phyloP scores from a whole-genome alignment of 805 yeast species.

The Priceomyces fermenticarens region DNA sequence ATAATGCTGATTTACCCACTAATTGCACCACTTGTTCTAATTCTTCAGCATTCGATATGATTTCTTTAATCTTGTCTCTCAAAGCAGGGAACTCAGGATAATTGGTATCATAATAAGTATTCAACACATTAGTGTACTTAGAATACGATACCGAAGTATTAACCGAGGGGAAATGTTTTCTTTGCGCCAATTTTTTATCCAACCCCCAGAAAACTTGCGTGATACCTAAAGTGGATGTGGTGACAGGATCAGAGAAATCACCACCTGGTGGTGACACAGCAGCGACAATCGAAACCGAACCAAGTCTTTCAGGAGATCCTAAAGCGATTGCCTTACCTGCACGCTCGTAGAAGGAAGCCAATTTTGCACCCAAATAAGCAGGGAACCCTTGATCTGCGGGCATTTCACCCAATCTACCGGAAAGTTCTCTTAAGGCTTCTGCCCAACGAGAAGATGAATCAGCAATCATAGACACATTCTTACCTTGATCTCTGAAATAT shows the following conservation, averaged over 20 bases:
- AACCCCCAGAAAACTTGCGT: constrained; percentile 99
- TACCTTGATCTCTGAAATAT: constrained; percentile 99
- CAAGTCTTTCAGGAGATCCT: constrained; percentile 95
- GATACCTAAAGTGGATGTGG: constrained; percentile 96
- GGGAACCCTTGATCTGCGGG: constrained; percentile 99
- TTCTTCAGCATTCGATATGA: constrained; percentile 95
- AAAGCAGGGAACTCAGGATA: constrained; percentile 89
- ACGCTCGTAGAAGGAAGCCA: constrained; percentile 98
- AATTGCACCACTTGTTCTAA: constrained; percentile 98
- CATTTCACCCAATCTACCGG: constrained; percentile 99
- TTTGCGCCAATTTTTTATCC: constrained; percentile 97
- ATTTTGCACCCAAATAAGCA: constrained; percentile 97
- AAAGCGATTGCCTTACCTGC: constrained; percentile 96
- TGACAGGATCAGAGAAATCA: constrained; percentile 99
- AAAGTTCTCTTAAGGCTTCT: constrained; percentile 98
- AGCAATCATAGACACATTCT: constrained; percentile 98
- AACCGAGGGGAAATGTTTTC: constrained; percentile 99
- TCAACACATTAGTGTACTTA: constrained; percentile 85
- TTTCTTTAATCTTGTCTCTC: constrained; percentile 91
- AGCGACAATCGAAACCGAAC: constrained; percentile 98
- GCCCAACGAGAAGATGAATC: constrained; percentile 99
- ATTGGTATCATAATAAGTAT: constrained; percentile 78
- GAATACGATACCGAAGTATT: constrained; percentile 96
- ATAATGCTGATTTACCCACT: constrained; percentile 97
- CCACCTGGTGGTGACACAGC: constrained; percentile 99